phyloP scores from a whole-genome alignment of 2,329 filamentous ascomycete species.

The Colletotrichum godetiae region DNA sequence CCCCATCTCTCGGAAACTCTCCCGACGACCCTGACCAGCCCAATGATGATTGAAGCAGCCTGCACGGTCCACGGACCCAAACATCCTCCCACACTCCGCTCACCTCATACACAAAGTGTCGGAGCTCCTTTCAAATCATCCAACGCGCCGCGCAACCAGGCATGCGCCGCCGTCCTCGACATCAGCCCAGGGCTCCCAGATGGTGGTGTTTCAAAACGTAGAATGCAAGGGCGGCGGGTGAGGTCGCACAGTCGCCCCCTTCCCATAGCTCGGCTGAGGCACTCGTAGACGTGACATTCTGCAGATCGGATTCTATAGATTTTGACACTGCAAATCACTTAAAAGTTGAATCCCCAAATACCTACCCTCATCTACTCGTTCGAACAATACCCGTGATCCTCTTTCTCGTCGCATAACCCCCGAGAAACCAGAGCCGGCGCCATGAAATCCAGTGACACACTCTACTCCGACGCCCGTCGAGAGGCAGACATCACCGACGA shows the following conservation, averaged over 20 bases:
- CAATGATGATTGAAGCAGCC: background rate
- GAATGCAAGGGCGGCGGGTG: background rate
- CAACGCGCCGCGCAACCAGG: background rate
- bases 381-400: background rate
- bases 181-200: background rate
- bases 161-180: background rate
- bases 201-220: conserved; percentile 22
- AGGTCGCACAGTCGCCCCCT: background rate
- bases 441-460: conserved; percentile 3
- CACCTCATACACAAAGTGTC: conserved; percentile 32
- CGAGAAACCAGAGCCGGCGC: background rate
- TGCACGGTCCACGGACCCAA: conserved; percentile 6
- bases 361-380: background rate
- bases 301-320: background rate
- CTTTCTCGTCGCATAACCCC: too few relatives aligned
- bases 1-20: background rate
- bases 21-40: background rate
- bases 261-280: background rate
- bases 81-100: conserved; percentile 12
- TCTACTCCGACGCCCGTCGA: conserved; percentile 17
- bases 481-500: conserved; percentile 5
- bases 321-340: background rate
- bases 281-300: background rate
- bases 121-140: conserved; percentile 24
- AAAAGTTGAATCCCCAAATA: too few relatives aligned